These are phyloP conservation scores for Sporothrix luriei DNA, from an alignment of 2,329 filamentous ascomycete species.

Conservation along the genomic window DNA sequence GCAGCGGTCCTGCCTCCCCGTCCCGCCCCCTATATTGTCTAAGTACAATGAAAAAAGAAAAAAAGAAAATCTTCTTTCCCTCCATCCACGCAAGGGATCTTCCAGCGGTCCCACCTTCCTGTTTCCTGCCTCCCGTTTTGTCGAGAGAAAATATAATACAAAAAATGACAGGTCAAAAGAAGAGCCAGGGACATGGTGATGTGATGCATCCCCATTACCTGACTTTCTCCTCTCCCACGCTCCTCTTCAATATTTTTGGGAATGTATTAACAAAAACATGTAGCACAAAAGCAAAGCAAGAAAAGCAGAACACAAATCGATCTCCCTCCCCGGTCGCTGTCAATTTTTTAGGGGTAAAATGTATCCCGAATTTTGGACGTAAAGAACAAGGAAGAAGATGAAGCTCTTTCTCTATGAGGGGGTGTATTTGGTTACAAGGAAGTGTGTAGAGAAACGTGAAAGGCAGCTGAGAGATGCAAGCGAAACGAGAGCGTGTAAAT, in stretches of 20 bases:
- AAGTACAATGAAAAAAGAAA: background rate
- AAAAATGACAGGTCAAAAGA: background rate
- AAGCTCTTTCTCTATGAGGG: conserved; percentile 24
- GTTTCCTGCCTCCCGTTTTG: background rate
- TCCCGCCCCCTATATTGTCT: background rate
- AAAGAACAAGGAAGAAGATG: conserved; percentile 21
- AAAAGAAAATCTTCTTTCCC: background rate
- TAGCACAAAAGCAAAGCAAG: background rate
- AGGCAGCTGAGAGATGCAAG: no score
- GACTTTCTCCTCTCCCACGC: background rate
- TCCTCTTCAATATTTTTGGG: background rate
- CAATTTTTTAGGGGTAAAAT: background rate
- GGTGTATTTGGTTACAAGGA: conserved; percentile 16
- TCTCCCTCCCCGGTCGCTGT: conserved; percentile 19
- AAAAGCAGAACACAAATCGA: conserved; percentile 13
- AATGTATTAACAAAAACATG: background rate
- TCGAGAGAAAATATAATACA: conserved; percentile 21
- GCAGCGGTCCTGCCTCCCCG: background rate
- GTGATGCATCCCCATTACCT: background rate
- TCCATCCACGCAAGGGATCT: background rate
- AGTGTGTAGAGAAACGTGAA: background rate
- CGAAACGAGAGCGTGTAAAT: conserved; percentile 2
- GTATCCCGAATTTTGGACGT: background rate
- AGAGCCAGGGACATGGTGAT: background rate
- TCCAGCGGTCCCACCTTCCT: background rate